Base-by-base conservation (phyloP, 139 green algal species). In the Trebouxia sp. region DNA sequence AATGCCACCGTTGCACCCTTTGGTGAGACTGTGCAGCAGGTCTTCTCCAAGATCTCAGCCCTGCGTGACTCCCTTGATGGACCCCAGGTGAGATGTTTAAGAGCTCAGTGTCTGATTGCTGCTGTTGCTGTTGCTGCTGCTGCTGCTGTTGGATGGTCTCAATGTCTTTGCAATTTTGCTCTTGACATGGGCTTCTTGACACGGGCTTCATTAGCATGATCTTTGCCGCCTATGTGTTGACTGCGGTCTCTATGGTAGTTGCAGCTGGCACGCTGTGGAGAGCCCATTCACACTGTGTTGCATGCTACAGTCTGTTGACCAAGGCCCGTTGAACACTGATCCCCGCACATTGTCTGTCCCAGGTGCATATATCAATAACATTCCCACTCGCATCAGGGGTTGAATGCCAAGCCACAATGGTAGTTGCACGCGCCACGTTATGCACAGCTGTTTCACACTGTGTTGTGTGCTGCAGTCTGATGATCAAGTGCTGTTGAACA, bases 261-360 rank as follows among this genome's bases (percentile, higher is more conserved):
- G n/a, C n/a, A n/a, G n/a, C n/a, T n/a, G n/a, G n/a, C n/a, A n/a
- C n/a, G n/a, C n/a, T n/a, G n/a, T n/a, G n/a, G n/a, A n/a, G n/a
- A n/a, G n/a, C n/a, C n/a, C n/a, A n/a, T n/a, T n/a, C n/a, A n/a
- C n/a, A n/a, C n/a, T n/a, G n/a, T n/a, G n/a, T n/a, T 24, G 20
- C 47, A 85, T 24, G 82, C 83, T 1, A 53, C 83, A 9, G 85
- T 82, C 66, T 70, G 66, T 53, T 30, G 80, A 77, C 62, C 82
- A 83, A 51, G 82, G 82, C 3, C 55, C 83, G n/a, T 30, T 83
- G 4, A 85, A 85, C 82, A 80, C 66, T 5, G 82, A 85, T 9
- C 76, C 82, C 3, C 82, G 76, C 76, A 74, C 24, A 50, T 83
- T 85, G 56, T 76, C 82, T n/a, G 76, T 85, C 9, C 66, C 82